Evolutionary conservation across 345 rosid species (phyloP).

Genomic region (Hevea brasiliensis): DNA sequence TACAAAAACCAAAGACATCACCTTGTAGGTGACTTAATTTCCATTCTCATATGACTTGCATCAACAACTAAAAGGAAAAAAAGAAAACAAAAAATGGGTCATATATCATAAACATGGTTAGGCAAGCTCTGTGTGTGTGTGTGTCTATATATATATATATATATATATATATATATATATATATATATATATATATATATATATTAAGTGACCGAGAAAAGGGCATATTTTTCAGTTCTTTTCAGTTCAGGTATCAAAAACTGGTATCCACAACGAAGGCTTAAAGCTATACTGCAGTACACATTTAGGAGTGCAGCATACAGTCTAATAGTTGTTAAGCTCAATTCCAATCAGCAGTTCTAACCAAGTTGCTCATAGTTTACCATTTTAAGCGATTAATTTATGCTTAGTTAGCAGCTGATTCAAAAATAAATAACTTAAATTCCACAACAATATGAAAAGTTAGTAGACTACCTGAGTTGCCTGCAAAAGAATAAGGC

Average conservation of each 20-base stretch:
- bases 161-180: neutral
- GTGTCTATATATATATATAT: neutral
- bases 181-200: neutral
- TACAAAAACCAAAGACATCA: constrained; percentile 28
- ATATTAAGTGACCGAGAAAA: neutral
- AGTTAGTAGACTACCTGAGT: constrained; percentile 38
- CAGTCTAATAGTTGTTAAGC: neutral
- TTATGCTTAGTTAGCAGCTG: neutral
- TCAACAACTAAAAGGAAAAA: neutral
- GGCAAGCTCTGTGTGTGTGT: too few relatives aligned
- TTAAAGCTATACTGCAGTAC: neutral
- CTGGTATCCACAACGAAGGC: neutral
- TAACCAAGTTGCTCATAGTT: neutral
- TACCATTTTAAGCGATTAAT: constrained; percentile 1
- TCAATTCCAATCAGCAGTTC: neutral
- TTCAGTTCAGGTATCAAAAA: neutral
- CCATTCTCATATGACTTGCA: neutral
- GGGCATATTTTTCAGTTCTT: too few relatives aligned
- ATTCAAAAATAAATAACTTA: neutral
- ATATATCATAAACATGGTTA: neutral
- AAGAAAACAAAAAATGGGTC: neutral
- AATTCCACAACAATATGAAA: neutral
- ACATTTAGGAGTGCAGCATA: neutral
- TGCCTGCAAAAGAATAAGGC: constrained; percentile 41
- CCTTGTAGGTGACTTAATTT: constrained; percentile 2